These are phyloP conservation scores for Ambrosiella xylebori DNA, from an alignment of 2,329 filamentous ascomycete genomes.

Conservation along the genomic window DNA sequence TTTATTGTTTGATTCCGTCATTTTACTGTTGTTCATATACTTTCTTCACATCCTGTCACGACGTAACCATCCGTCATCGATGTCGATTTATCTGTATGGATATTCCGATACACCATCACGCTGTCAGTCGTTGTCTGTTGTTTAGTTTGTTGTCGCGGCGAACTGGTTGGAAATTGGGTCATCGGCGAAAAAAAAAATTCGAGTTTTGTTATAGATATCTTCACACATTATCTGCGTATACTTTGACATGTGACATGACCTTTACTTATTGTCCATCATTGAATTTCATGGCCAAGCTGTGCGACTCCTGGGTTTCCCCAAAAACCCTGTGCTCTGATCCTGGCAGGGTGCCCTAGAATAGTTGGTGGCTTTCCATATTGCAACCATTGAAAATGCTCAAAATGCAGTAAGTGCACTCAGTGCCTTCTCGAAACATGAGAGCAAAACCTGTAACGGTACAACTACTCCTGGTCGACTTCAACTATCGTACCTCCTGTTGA, in stretches of 20 bases:
- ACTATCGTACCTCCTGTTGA: constrained; percentile 4
- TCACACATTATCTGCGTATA: not conserved
- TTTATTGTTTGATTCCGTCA: not conserved
- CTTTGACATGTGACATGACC: not conserved
- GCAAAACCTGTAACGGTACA: constrained; percentile 10
- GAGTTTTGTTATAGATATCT: not conserved
- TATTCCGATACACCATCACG: constrained; percentile 11
- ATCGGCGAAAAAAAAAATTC: constrained; percentile 1
- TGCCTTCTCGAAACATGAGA: constrained; percentile 11
- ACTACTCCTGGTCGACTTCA: not conserved
- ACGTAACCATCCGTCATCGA: not conserved
- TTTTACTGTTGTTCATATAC: not conserved
- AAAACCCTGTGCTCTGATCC: no score
- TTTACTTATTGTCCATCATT: not conserved
- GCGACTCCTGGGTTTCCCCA: no score
- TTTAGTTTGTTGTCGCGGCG: constrained; percentile 10
- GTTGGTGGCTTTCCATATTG: no score
- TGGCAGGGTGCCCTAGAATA: no score
- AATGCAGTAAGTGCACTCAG: not conserved
- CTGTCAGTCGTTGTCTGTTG: constrained; percentile 11
- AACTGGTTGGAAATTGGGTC: constrained; percentile 10
- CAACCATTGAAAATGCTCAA: no score
- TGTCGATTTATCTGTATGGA: not conserved
- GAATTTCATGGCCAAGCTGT: no score
- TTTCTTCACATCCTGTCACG: constrained; percentile 2